A percentile compares a stretch with the other conserved stretches of the same genome.
These are phyloP conservation scores for Cyclotella sp. DNA, from an alignment of 108 stramenopile species.

Conservation along the genomic window DNA sequence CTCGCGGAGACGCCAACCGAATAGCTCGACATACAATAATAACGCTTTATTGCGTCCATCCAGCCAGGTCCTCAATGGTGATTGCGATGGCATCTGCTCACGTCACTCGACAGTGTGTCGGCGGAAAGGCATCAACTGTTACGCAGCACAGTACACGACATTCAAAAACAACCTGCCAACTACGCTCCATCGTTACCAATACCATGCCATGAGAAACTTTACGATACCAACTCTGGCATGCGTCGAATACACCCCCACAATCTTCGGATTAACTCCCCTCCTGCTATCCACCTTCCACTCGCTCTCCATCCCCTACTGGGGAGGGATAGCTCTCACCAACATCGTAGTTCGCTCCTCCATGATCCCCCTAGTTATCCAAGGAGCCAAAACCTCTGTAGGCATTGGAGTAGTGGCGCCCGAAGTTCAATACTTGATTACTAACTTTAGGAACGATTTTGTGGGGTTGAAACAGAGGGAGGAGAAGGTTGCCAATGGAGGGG, in stretches of 20 bases:
- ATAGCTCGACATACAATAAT: too few species aligned
- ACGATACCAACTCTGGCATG: slow-evolving; percentile 13
- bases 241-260: slow-evolving; percentile 4
- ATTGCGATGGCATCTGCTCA: too few species aligned
- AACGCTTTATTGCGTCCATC: too few species aligned
- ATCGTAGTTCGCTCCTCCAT: slow-evolving; percentile 65
- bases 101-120: too few species aligned
- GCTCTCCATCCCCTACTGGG: slow-evolving; percentile 75
- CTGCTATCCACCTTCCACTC: slow-evolving; percentile 63
- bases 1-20: too few species aligned
- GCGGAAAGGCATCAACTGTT: too few species aligned
- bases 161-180: too few species aligned
- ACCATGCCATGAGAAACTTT: not conserved
- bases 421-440: slow-evolving; percentile 74
- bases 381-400: slow-evolving; percentile 66
- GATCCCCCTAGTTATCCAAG: slow-evolving; percentile 73
- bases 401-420: slow-evolving; percentile 87
- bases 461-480: slow-evolving; percentile 54
- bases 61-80: too few species aligned
- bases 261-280: slow-evolving; percentile 18
- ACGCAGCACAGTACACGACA: too few species aligned
- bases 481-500: not conserved
- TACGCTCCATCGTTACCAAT: too few species aligned
- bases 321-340: slow-evolving; percentile 78
- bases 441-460: slow-evolving; percentile 74